These are phyloP conservation scores for Pleurostoma richardsiae DNA, from an alignment of 2,329 filamentous ascomycete species.

Conservation along the genomic window DNA sequence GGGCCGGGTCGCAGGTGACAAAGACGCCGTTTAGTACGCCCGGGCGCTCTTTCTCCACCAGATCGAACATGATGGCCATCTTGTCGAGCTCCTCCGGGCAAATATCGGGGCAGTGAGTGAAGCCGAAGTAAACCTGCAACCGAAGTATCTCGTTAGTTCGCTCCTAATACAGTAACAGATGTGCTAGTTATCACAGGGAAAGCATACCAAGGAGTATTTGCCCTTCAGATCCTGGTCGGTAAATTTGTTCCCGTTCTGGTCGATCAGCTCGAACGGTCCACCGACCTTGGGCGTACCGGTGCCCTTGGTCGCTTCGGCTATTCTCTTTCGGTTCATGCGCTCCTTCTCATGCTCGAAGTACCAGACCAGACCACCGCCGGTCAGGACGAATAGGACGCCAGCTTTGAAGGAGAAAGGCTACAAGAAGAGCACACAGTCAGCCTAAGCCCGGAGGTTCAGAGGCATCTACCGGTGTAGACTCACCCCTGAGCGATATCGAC, in stretches of 20 bases:
- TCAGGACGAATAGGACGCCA: conserved; percentile 75
- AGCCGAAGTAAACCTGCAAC: conserved; percentile 87
- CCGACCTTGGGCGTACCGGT: conserved; percentile 91
- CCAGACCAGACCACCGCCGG: conserved; percentile 71
- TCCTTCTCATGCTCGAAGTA: conserved; percentile 95
- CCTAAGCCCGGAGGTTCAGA: neutral
- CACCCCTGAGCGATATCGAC: conserved; percentile 52
- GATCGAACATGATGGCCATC: conserved; percentile 93
- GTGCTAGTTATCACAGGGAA: too few relatives aligned
- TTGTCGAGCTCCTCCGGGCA: conserved; percentile 99
- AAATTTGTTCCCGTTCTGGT: conserved; percentile 75
- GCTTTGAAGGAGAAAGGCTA: conserved; percentile 94
- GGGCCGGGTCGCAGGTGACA: conserved; percentile 90
- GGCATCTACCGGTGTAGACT: conserved; percentile 11
- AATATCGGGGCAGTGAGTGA: conserved; percentile 97
- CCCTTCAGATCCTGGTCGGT: conserved; percentile 80
- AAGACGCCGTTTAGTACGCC: conserved; percentile 71
- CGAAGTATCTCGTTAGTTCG: too few relatives aligned
- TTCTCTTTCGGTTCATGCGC: conserved; percentile 80
- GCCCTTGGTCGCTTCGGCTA: conserved; percentile 89
- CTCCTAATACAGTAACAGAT: too few relatives aligned
- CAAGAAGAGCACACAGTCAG: conserved; percentile 4
- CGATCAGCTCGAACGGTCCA: conserved; percentile 74
- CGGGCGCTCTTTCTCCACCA: conserved; percentile 48
- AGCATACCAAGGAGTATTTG: conserved; percentile 70